Conservation (phyloP, 805 yeast species). For the Lachancea dasiensis region DNA sequence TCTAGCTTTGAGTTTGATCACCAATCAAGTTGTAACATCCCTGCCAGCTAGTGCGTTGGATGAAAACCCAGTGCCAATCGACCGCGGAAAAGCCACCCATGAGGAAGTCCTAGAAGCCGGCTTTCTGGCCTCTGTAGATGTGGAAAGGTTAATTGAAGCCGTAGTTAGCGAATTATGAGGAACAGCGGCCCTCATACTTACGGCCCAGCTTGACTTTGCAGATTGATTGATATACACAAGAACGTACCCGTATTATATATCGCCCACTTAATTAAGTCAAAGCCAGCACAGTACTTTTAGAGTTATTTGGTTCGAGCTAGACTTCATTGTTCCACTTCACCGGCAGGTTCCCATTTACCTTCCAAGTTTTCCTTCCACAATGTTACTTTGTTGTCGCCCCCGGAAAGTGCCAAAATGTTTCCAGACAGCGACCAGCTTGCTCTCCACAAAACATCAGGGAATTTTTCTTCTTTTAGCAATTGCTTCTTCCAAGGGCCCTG, state of each 20-base stretch:
- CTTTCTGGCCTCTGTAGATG: slow-evolving; percentile 72
- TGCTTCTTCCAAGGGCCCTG: slow-evolving; percentile 77
- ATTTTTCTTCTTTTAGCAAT: slow-evolving; percentile 65
- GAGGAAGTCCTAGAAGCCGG: slow-evolving; percentile 88
- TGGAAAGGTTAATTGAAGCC: slow-evolving; percentile 60
- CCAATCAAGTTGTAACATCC: slow-evolving; percentile 72
- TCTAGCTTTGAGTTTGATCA: slow-evolving; percentile 78
- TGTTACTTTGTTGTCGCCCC: slow-evolving; percentile 94
- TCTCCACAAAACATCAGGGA: slow-evolving; percentile 98
- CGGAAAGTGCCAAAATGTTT: slow-evolving; percentile 87
- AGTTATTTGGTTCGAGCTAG: too few relatives aligned
- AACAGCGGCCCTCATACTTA: too few relatives aligned
- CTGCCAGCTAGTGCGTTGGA: slow-evolving; percentile 63
- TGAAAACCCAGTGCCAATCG: slow-evolving; percentile 45
- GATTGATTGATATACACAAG: too few relatives aligned
- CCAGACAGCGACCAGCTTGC: slow-evolving; percentile 97
- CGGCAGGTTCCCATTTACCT: slow-evolving; percentile 97
- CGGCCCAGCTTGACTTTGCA: too few relatives aligned
- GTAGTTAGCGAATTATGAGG: slow-evolving; percentile 43
- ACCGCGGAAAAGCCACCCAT: slow-evolving; percentile 80
- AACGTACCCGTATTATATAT: too few relatives aligned
- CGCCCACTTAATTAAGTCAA: too few relatives aligned
- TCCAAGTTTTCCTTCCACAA: slow-evolving; percentile 92
- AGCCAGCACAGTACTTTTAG: too few relatives aligned
- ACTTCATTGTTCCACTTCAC: slow-evolving; percentile 82